These are phyloP conservation scores for Collybia sordida DNA, from an alignment of 768 basidiomycete genomes.

Conservation along the genomic window DNA sequence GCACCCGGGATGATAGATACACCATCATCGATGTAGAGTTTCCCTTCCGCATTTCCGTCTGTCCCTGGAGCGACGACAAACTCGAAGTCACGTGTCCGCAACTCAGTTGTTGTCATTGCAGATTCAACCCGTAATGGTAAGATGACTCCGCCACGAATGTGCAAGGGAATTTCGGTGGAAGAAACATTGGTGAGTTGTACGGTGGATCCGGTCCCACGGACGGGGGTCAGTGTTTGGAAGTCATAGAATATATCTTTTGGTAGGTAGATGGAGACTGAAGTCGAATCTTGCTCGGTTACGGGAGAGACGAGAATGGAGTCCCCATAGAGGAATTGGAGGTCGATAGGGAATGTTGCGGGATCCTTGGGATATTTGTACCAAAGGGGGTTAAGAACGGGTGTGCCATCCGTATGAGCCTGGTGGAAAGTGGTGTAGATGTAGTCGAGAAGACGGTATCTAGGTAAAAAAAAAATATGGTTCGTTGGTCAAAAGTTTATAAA, in stretches of 20 bases:
- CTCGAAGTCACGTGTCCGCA: constrained; percentile 58
- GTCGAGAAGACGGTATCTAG: constrained; percentile 65
- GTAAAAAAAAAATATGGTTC: neutral
- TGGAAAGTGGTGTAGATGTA: constrained; percentile 76
- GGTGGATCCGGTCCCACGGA: constrained; percentile 45
- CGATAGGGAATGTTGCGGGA: constrained; percentile 53
- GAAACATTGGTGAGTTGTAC: constrained; percentile 46
- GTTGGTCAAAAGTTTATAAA: neutral
- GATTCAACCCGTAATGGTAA: constrained; percentile 54
- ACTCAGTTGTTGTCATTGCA: constrained; percentile 59
- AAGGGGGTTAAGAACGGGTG: constrained; percentile 60
- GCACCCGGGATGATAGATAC: constrained; percentile 41
- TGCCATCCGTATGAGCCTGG: constrained; percentile 51
- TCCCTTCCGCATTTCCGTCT: constrained; percentile 51
- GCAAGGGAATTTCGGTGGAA: constrained; percentile 59
- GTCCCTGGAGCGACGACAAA: constrained; percentile 58
- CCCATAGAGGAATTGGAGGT: constrained; percentile 71
- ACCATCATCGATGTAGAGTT: constrained; percentile 66
- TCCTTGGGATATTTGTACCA: constrained; percentile 72
- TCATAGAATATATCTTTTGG: constrained; percentile 69
- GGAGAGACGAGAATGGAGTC: constrained; percentile 68
- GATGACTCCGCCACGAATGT: constrained; percentile 59
- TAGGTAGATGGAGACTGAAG: constrained; percentile 59
- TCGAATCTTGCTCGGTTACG: constrained; percentile 59
- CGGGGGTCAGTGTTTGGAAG: constrained; percentile 47